Base-by-base conservation (phyloP, 208 protist species). In the Trypanosoma theileri region DNA sequence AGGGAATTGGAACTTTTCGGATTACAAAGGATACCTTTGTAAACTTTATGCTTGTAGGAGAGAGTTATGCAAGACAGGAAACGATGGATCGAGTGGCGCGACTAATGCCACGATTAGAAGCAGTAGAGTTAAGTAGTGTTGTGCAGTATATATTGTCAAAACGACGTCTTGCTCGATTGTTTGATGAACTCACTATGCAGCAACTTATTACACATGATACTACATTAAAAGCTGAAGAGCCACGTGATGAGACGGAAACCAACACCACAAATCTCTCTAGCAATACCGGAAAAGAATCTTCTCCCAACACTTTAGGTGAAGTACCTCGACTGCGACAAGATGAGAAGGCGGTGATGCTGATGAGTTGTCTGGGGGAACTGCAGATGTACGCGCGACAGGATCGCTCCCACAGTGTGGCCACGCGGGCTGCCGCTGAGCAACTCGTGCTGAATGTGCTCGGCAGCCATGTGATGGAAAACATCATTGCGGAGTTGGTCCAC, bases 391-490 rank as follows among this genome's bases (percentile, higher is more conserved):
- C 81, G 16, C 73, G 79, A 6, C 76, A 79, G 64, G 77, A 87
- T 52, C 73, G 86, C 11, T 79, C 85, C 4, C 75, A 71, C 42
- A 83, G 75, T 44, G 82, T 93, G n/a, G 65, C 67, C 26, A 79
- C 77, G 48, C 73, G 74, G 24, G 44, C 73, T 26, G 80, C 80
- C 0, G 85, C 87, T 14, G 82, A 91, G 63, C 62, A 70, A 1
- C 85, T 93, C 19, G 90, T 95, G 31, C 69, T 82, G n/a, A 73
- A 95, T 67, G 87, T 95, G 22, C 71, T 95, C 21, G 80, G 83
- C 14, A 76, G 79, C 0, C 90, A 95, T 71, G 77, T 81, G 6
- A 71, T 85, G 55, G 90, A 93, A 58, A 88, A 86, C 40, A 31
- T 91, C 6, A 57, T 95, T 8, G 71, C 84, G 1, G 87, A 93